phyloP scores from a whole-genome alignment of 805 yeast species.

The Candida saitoana region DNA sequence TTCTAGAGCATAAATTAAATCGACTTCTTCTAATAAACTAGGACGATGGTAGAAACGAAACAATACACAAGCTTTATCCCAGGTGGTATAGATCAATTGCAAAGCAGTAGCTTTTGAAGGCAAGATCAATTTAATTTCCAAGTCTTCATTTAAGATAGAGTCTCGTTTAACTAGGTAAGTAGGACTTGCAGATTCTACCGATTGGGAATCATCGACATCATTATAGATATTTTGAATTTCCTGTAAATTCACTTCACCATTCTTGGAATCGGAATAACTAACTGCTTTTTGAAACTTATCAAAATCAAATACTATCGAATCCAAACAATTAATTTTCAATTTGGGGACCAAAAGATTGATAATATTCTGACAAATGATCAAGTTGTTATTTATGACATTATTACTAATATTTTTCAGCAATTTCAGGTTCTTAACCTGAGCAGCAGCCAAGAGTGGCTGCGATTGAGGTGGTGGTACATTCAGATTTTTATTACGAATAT shows the following conservation, averaged over 20 bases:
- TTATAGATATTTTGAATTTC: constrained; percentile 27
- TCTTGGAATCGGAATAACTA: constrained; percentile 16
- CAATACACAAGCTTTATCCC: constrained; percentile 83
- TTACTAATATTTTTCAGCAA: constrained; percentile 3
- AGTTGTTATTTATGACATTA: constrained; percentile 15
- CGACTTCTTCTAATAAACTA: constrained; percentile 67
- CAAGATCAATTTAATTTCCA: constrained; percentile 59
- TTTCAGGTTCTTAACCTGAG: not conserved
- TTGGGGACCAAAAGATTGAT: constrained; percentile 33
- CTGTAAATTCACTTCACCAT: constrained; percentile 16
- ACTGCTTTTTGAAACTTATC: constrained; percentile 29
- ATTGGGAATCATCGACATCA: constrained; percentile 10
- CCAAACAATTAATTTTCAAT: constrained; percentile 30
- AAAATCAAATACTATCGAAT: constrained; percentile 29
- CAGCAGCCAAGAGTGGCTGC: constrained; percentile 1
- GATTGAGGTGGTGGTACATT: constrained; percentile 11
- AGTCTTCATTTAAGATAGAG: constrained; percentile 15
- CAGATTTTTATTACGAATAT: constrained; percentile 47
- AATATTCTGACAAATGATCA: constrained; percentile 30
- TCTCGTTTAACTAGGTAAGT: constrained; percentile 1
- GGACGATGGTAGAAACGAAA: constrained; percentile 87
- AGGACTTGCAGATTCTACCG: constrained; percentile 4
- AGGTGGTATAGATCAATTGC: constrained; percentile 66
- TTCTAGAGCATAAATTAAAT: constrained; percentile 70
- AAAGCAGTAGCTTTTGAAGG: constrained; percentile 76